A percentile compares a stretch with the other conserved stretches of the same genome.
Evolutionary conservation across 345 rosid species (phyloP).

Genomic region (Syzygium aromaticum): DNA sequence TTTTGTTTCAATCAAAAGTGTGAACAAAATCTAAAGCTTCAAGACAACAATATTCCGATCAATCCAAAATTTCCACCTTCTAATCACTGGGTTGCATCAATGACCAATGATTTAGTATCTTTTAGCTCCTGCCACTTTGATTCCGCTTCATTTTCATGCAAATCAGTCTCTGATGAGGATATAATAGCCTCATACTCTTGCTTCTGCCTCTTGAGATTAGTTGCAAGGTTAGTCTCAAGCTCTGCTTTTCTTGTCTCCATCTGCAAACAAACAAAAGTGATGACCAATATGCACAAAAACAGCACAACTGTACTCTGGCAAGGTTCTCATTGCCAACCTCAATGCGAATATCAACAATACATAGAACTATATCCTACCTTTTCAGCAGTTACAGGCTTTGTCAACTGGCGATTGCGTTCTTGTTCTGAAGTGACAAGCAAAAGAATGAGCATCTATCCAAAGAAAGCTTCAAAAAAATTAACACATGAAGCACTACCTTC

Average conservation of each 20-base stretch:
- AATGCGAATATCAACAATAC: constrained; percentile 20
- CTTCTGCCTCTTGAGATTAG: constrained; percentile 87
- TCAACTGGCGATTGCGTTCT: not conserved
- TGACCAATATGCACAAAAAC: not conserved
- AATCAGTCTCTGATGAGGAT: constrained; percentile 62
- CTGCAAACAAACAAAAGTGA: constrained; percentile 23
- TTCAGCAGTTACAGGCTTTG: not conserved
- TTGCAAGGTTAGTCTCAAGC: constrained; percentile 81
- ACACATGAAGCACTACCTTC: constrained; percentile 33
- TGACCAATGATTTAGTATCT: constrained; percentile 60
- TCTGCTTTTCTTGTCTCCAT: constrained; percentile 90
- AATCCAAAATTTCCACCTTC: constrained; percentile 35
- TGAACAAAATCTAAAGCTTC: not conserved
- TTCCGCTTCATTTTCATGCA: constrained; percentile 49
- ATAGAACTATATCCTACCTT: not conserved
- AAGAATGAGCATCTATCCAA: not conserved
- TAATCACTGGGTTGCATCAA: constrained; percentile 43
- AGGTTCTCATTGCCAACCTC: constrained; percentile 44
- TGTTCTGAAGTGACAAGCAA: not conserved
- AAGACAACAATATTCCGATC: not conserved
- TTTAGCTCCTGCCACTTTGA: constrained; percentile 62
- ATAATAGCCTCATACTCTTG: constrained; percentile 76
- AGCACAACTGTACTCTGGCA: not conserved
- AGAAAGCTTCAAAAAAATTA: not conserved
- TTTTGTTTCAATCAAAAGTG: constrained; percentile 9